phyloP scores from a whole-genome alignment of 23 red algal species.

The Pyropia haitanensis region DNA sequence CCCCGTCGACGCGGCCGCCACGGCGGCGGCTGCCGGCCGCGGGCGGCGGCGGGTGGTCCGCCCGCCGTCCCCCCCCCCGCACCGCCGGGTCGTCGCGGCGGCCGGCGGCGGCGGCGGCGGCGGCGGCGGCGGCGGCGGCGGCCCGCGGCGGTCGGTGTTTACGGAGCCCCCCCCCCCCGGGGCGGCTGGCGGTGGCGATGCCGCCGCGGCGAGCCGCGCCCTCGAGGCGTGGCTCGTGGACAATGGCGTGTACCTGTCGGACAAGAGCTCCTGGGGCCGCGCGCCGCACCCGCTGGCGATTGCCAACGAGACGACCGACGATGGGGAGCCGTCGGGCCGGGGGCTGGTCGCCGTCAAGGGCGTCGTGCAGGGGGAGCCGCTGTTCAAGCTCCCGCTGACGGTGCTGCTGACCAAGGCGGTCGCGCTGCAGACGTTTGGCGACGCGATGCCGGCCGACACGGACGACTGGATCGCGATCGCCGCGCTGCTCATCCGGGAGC shows the following conservation, averaged over 20 bases:
- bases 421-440: conserved; percentile 33
- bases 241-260: conserved; percentile 83
- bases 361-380: conserved; percentile 68
- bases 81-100: no score
- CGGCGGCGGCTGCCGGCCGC: no score
- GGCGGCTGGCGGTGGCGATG: neutral
- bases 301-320: conserved; percentile 82
- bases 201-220: neutral
- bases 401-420: conserved; percentile 61
- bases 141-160: no score
- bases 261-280: conserved; percentile 61
- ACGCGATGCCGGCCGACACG: conserved; percentile 22
- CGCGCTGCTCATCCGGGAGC: conserved; percentile 59
- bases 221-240: conserved; percentile 58
- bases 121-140: no score
- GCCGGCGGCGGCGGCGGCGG: no score
- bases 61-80: no score
- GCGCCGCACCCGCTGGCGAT: conserved; percentile 70
- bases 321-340: conserved; percentile 70
- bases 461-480: conserved; percentile 92
- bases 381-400: conserved; percentile 77
- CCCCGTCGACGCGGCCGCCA: no score
- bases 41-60: no score
- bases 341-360: conserved; percentile 63
- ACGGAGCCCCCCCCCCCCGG: no score